A percentile compares a stretch with the other conserved stretches of the same genome.
phyloP scores from a whole-genome alignment of 768 basidiomycete genomes.

The Russula virescens region DNA sequence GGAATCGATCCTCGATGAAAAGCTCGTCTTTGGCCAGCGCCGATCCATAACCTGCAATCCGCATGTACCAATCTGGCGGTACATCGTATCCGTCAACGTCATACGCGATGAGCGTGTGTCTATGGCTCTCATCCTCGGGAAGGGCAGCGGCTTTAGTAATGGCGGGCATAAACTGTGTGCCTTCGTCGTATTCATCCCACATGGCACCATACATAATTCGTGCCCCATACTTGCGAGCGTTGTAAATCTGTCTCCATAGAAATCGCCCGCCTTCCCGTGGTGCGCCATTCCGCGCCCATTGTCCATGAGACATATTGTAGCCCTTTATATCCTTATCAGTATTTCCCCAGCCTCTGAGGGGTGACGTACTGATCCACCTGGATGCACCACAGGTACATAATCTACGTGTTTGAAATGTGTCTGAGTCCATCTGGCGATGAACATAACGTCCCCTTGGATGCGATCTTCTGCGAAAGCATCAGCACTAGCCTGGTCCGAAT shows the following conservation, averaged over 20 bases:
- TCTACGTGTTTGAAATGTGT: slow-evolving; percentile 48
- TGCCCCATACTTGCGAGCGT: slow-evolving; percentile 55
- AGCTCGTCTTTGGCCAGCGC: slow-evolving; percentile 14
- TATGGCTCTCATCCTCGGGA: slow-evolving; percentile 47
- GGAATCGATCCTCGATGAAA: slow-evolving; percentile 17
- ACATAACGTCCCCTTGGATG: slow-evolving; percentile 58
- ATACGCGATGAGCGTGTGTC: slow-evolving; percentile 59
- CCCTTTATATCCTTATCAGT: slow-evolving; percentile 39
- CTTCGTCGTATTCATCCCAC: slow-evolving; percentile 92
- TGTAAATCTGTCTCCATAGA: slow-evolving; percentile 72
- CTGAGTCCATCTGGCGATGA: slow-evolving; percentile 41
- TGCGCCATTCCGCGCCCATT: slow-evolving; percentile 68
- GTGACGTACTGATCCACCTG: slow-evolving; percentile 72
- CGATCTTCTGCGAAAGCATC: slow-evolving; percentile 57
- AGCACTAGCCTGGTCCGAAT: slow-evolving; percentile 51
- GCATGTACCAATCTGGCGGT: slow-evolving; percentile 70
- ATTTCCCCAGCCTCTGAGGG: background rate
- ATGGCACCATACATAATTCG: slow-evolving; percentile 74
- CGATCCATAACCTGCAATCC: slow-evolving; percentile 20
- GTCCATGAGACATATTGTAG: slow-evolving; percentile 62
- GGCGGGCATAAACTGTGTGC: slow-evolving; percentile 75
- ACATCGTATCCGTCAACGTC: slow-evolving; percentile 75
- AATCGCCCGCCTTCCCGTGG: slow-evolving; percentile 70
- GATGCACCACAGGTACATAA: slow-evolving; percentile 79
- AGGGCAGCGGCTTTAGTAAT: slow-evolving; percentile 52